Evolutionary conservation across 768 basidiomycete species (phyloP).

Genomic region (Naganishia randhawae): DNA sequence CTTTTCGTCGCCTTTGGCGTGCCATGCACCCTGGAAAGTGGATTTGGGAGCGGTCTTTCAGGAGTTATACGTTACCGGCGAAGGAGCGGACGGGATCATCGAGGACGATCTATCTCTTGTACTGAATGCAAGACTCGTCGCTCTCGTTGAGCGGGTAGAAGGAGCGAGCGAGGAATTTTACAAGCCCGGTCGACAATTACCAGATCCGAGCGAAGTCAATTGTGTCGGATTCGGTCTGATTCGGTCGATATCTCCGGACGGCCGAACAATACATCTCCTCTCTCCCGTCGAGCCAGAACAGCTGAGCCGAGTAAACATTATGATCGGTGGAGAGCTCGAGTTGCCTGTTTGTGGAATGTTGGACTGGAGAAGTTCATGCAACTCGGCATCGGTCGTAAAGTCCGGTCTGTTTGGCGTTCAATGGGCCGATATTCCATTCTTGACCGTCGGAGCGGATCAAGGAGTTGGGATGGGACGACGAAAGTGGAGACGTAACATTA

Average conservation of each 20-base stretch:
- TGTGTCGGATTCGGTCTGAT: constrained; percentile 77
- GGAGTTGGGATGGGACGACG: constrained; percentile 70
- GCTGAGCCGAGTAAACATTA: constrained; percentile 48
- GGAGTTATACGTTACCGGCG: constrained; percentile 64
- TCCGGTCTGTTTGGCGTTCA: constrained; percentile 58
- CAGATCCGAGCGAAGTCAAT: constrained; percentile 60
- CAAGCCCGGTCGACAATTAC: constrained; percentile 57
- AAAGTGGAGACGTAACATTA: constrained; percentile 76
- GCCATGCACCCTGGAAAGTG: constrained; percentile 69
- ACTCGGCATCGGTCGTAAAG: constrained; percentile 46
- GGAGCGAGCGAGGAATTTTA: constrained; percentile 57
- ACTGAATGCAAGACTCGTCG: constrained; percentile 76
- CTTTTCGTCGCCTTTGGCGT: constrained; percentile 64
- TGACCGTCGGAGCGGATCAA: constrained; percentile 70
- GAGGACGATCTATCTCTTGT: constrained; percentile 65
- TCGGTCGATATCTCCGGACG: constrained; percentile 55
- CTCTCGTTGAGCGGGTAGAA: constrained; percentile 56
- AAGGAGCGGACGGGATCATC: constrained; percentile 75
- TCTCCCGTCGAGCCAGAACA: constrained; percentile 64
- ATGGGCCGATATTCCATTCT: constrained; percentile 65
- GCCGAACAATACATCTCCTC: constrained; percentile 63
- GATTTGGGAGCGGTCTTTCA: constrained; percentile 60
- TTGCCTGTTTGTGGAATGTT: constrained; percentile 83
- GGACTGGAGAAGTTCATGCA: constrained; percentile 56
- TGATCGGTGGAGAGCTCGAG: constrained; percentile 85